Percentiles rank a stretch among this genome's conserved stretches.
Evolutionary conservation across 1,284 basidiomycete genomes (phyloP).

Genomic region (Chondrostereum purpureum): DNA sequence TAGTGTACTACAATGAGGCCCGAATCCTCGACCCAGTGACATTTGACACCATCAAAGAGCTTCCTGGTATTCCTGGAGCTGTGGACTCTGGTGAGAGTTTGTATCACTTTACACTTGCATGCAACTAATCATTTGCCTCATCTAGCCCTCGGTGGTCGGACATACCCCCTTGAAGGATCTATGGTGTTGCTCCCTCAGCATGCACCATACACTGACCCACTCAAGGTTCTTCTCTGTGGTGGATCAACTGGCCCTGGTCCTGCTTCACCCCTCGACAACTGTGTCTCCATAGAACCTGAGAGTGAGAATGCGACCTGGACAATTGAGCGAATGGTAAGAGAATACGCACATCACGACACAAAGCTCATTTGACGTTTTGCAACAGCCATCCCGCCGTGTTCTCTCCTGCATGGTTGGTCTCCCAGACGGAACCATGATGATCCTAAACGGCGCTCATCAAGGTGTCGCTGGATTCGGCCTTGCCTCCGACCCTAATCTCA

Average conservation of each 20-base stretch:
- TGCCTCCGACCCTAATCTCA: conserved; percentile 55
- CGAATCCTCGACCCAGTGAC: conserved; percentile 61
- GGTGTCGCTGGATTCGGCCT: conserved; percentile 72
- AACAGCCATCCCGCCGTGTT: conserved; percentile 65
- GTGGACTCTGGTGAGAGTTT: conserved; percentile 54
- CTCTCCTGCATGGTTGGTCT: conserved; percentile 68
- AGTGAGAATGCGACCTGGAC: conserved; percentile 51
- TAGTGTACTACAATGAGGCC: conserved; percentile 74
- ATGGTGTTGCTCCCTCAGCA: conserved; percentile 65
- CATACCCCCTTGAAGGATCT: conserved; percentile 72
- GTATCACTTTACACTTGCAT: neutral
- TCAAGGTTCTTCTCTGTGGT: conserved; percentile 68
- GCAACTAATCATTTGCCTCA: conserved; percentile 2
- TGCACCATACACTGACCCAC: conserved; percentile 65
- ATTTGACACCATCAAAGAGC: conserved; percentile 48
- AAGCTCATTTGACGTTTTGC: neutral
- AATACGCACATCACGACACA: too few species aligned
- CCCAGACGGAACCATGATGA: conserved; percentile 69
- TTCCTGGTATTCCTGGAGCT: conserved; percentile 69
- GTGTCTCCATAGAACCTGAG: conserved; percentile 61
- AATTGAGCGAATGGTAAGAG: conserved; percentile 69
- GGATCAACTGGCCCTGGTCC: conserved; percentile 49
- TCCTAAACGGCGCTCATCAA: conserved; percentile 61
- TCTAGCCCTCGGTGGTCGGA: conserved; percentile 61
- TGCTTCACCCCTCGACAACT: conserved; percentile 51